Evolutionary conservation across 1,139 yeast species (phyloP), one percentile per base, ranked within the genome.

Genomic region (Zygosaccharomyces pseudobailii): DNA sequence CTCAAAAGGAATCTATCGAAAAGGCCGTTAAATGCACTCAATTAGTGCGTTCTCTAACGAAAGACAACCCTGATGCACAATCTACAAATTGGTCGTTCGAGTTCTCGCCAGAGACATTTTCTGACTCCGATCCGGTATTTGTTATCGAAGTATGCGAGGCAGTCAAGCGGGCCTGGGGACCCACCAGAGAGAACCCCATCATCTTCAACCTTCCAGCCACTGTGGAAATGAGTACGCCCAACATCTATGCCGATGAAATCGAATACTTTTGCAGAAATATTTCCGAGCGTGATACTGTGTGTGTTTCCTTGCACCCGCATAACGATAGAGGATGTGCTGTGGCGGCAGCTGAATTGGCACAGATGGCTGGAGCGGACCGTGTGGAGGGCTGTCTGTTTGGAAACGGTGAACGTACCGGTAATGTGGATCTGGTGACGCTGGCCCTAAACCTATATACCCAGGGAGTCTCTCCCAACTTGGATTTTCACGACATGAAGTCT

Each of bases 301-400:
- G 94, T 63, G 82, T 92, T 49, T 90, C 97, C 25, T 79, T 92
- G 42, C 98, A 92, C 68, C 87, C 95, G 43, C 98, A 92, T 71
- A 92, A 92, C 61, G 97, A 92, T 69, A 82, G 97, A 68, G 97
- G 97, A 31, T 89, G 97, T 70, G 97, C 95, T 50, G 97, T 92
- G 40, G 97, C 97, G 19, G 97, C 97, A 21, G 84, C 97, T 10
- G 98, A 92, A 71, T 77, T 92, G 52, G 97, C 95, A 50, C 78
- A 87, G 54, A 69, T 92, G 70, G 98, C 96, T 4, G 97, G 98
- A 57, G 97, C 96, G 40, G 96, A 92, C 70, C 82, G 98, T 71
- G 94, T 92, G 35, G 98, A 92, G 71, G 97, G 98, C 43, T 92
- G 97, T 74, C 74, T 92, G 51, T 92, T 92, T 62, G 97, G 97